Evolutionary conservation across 441 rosid species (phyloP), one percentile per base, ranked within the genome.

Genomic region (Erodium texanum): DNA sequence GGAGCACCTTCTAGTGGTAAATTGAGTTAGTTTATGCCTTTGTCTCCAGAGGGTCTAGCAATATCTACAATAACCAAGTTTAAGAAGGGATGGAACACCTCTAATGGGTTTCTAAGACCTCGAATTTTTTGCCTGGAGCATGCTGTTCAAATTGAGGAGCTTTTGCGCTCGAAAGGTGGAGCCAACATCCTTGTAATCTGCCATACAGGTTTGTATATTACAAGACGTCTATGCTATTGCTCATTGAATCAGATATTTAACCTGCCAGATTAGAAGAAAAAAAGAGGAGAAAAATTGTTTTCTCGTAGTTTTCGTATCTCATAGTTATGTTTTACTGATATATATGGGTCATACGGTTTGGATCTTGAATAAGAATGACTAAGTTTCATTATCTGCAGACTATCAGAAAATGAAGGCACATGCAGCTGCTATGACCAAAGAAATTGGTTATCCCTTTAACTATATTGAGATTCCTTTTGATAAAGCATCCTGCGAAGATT

Each of bases 51-150:
- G 71, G 79, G 82, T 80, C 38, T 62, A 19, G 75, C 68, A 24
- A 29, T 75, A 54, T 69, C 79, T 18, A 65, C 77, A 66, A 43
- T 64, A 71, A 77, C 71, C 34, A 73, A 63, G 43, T 62, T 67
- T 62, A 11, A 56, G 1, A 56, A 69, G 34, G 86, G 82, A 62
- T 90, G 92, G 88, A 78, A 85, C 66, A 79, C 77, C 71, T 87
- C 85, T 54, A 77, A 73, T 62, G 85, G 83, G 74, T 82, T 71
- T 73, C 18, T 74, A 67, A 90, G 98, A 71, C 99, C 98, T 75
- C 89, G 93, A 41, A 77, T 96, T 77, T 96, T 96, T 82, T 96
- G 99, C 81, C 87, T 96, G 22, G 98, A 96, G 78, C 99, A 96
- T 84, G 87, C 89, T 69, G 71, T 83, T 76, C 88, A 90, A 81